Conservation (phyloP, 305 asterid genomes). For the Fraxinus angustifolia region DNA sequence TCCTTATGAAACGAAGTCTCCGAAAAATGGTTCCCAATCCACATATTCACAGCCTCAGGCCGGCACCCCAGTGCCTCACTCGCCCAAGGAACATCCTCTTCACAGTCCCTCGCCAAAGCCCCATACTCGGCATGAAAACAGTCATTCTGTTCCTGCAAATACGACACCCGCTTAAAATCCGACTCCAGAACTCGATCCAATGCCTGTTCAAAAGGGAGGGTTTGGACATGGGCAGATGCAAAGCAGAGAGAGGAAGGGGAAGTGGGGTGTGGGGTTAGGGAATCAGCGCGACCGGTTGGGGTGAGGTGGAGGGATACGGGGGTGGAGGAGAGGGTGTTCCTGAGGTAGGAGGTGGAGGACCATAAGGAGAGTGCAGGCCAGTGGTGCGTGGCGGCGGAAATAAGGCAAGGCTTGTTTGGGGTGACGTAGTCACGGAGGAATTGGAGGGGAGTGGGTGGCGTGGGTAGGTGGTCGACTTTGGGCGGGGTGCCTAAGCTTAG, state of each 20-base stretch:
- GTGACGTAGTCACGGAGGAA: slow-evolving; percentile 75
- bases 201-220: slow-evolving; percentile 54
- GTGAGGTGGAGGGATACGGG: slow-evolving; percentile 83
- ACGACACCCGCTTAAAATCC: slow-evolving; percentile 36
- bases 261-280: slow-evolving; percentile 50
- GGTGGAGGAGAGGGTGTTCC: slow-evolving; percentile 49
- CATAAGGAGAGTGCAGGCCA: slow-evolving; percentile 80
- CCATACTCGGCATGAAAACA: slow-evolving; percentile 79
- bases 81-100: slow-evolving; percentile 65
- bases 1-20: slow-evolving; percentile 86
- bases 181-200: slow-evolving; percentile 45
- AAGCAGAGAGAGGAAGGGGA: slow-evolving; percentile 56
- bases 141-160: slow-evolving; percentile 88
- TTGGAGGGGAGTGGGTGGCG: slow-evolving; percentile 72
- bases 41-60: slow-evolving; percentile 86
- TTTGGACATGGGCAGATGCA: slow-evolving; percentile 69
- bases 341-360: slow-evolving; percentile 63
- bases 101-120: slow-evolving; percentile 53
- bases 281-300: slow-evolving; percentile 80
- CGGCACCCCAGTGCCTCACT: slow-evolving; percentile 67
- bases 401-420: slow-evolving; percentile 81
- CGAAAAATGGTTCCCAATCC: slow-evolving; percentile 64
- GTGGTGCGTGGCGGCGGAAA: slow-evolving; percentile 65
- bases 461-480: slow-evolving; percentile 49
- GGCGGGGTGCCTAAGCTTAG: slow-evolving; percentile 50